Evolutionary conservation across 2,329 filamentous ascomycete genomes (phyloP), one percentile per base, ranked within the genome.

Genomic region (Diaporthe amygdali): DNA sequence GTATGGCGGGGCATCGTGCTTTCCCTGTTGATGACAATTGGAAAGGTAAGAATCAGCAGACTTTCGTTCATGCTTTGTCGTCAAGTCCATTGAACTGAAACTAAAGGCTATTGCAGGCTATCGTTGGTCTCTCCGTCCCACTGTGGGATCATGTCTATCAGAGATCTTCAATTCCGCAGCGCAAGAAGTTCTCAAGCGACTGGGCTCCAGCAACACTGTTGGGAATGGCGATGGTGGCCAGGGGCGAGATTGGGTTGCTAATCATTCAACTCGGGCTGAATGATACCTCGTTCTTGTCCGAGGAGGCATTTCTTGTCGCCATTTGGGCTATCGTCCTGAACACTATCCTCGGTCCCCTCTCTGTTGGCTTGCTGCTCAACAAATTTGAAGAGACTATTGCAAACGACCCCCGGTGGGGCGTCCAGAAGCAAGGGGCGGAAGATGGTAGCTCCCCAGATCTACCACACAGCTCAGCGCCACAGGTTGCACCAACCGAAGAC

Each of bases 181-280:
- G 34, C 3, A 41, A n/a, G 22, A 5, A 9, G 4, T 9, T 17
- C 8, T 39, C 66, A 14, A 52, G 25, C 6, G 9, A 49, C 14
- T 71, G 69, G 69, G 63, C 54, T 56, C 88, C 89, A 0, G 82
- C 87, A 2, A 80, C 84, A 1, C 86, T 92, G 14, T 79, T 91
- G 8, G 87, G 87, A 6, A 79, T 85, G 47, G 89, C 88, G 5
- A 91, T 91, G 88, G 85, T 89, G 0, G 85, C 89, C 0, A 82
- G 89, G 32, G 89, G 89, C 5, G 89, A 91, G 75, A 88, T 91
- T 34, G 89, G 89, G 0, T 89, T 90, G 72, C 79, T 91, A 44
- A 89, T 91, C 73, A 75, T 77, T 30, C 74, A 76, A 66, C 71
- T 77, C 30, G 76, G 76, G 20, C 74, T 75, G 56, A 77, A 77